Evolutionary conservation across 2,329 filamentous ascomycete species (phyloP).

Genomic region (Fusarium tjaetaba): DNA sequence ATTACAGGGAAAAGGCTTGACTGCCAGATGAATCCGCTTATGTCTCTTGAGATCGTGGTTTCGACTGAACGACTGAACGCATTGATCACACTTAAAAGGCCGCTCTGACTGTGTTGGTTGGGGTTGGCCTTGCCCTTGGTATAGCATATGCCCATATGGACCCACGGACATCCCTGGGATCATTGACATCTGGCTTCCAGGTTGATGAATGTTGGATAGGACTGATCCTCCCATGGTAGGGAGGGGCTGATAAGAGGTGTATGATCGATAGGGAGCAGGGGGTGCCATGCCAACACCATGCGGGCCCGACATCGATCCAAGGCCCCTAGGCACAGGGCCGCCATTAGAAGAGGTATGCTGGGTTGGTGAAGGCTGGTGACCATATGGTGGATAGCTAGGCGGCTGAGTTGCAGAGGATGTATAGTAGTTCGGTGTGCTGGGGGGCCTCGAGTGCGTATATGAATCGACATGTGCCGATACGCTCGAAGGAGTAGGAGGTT

Average conservation of each 20-base stretch:
- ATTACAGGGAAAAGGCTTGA: constrained; percentile 93
- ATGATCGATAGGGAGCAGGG: constrained; percentile 62
- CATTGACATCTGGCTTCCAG: constrained; percentile 76
- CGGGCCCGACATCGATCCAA: constrained; percentile 48
- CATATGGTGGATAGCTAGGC: constrained; percentile 56
- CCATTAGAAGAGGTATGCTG: constrained; percentile 60
- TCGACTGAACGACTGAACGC: constrained; percentile 91
- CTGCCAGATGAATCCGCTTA: constrained; percentile 91
- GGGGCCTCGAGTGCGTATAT: constrained; percentile 61
- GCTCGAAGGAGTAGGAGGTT: constrained; percentile 60
- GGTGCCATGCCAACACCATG: constrained; percentile 53
- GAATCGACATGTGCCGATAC: constrained; percentile 67
- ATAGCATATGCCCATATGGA: constrained; percentile 71
- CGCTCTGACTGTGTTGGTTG: constrained; percentile 70
- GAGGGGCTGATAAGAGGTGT: constrained; percentile 60
- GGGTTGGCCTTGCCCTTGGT: constrained; percentile 62
- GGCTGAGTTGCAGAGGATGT: constrained; percentile 61
- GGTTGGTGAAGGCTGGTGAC: constrained; percentile 47
- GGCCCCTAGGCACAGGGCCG: constrained; percentile 50
- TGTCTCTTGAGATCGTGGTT: constrained; percentile 97
- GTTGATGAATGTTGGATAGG: constrained; percentile 81
- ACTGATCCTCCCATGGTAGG: constrained; percentile 73
- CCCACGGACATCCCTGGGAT: constrained; percentile 67
- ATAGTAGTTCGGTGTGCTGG: constrained; percentile 71
- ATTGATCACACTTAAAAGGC: constrained; percentile 94